phyloP scores from a whole-genome alignment of 2,329 filamentous ascomycete genomes.

The Pseudogymnoascus sp. region DNA sequence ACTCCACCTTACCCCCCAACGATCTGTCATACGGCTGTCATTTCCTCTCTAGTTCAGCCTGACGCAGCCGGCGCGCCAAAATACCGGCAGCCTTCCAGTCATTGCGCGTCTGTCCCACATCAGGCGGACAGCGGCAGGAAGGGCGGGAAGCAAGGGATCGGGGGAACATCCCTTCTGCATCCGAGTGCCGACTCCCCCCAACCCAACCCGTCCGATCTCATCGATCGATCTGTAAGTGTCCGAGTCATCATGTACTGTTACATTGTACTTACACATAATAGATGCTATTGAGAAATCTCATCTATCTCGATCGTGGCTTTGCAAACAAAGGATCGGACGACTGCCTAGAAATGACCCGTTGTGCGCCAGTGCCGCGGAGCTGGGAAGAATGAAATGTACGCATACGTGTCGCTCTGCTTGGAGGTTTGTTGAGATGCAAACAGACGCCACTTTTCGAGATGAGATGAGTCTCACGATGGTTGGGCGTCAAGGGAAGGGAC shows the following conservation, averaged over 20 bases:
- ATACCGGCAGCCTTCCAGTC: background rate
- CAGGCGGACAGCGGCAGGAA: background rate
- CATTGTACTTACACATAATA: background rate
- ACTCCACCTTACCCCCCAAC: background rate
- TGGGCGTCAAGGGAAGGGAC: background rate
- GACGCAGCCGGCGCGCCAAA: background rate
- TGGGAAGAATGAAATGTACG: background rate
- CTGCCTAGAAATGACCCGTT: background rate
- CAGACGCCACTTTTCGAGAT: background rate
- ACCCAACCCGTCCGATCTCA: slow-evolving; percentile 2
- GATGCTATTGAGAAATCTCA: background rate
- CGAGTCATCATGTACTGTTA: background rate
- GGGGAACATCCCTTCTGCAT: background rate
- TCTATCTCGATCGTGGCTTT: background rate
- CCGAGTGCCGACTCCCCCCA: background rate
- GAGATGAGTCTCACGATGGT: background rate
- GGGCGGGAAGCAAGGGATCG: background rate
- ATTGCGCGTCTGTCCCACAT: background rate
- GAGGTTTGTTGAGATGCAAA: background rate
- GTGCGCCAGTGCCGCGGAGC: background rate
- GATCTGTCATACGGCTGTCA: background rate
- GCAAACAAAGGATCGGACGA: background rate
- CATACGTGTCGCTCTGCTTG: background rate
- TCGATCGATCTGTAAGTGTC: background rate
- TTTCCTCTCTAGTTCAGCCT: background rate